phyloP scores from a whole-genome alignment of 2,329 filamentous ascomycete species.

The Proliferodiscus dingleyae region DNA sequence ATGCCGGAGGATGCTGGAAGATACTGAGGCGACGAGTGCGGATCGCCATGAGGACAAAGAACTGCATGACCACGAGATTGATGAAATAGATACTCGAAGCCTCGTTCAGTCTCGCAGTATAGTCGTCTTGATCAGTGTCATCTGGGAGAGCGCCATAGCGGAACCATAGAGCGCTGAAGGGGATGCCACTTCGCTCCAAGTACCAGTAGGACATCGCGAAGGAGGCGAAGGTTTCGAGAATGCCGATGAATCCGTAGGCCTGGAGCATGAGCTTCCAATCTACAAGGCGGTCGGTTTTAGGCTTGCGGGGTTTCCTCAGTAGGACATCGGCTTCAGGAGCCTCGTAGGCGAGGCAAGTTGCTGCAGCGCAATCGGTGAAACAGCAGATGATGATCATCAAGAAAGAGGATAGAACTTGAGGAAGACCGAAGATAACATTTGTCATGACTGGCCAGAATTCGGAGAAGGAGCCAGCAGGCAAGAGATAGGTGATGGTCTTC shows the following conservation, averaged over 20 bases:
- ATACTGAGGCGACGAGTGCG: constrained; percentile 60
- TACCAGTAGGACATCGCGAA: constrained; percentile 67
- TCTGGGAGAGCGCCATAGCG: constrained; percentile 50
- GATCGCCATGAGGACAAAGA: constrained; percentile 69
- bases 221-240: constrained; percentile 54
- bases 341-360: constrained; percentile 71
- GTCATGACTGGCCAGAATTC: constrained; percentile 61
- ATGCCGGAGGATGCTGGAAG: constrained; percentile 66
- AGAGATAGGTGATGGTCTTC: constrained; percentile 51
- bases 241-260: constrained; percentile 65
- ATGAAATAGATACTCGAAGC: constrained; percentile 64
- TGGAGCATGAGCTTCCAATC: constrained; percentile 69
- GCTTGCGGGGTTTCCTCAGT: constrained; percentile 60
- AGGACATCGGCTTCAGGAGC: constrained; percentile 72
- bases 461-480: constrained; percentile 53
- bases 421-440: constrained; percentile 57
- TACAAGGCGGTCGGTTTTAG: constrained; percentile 66
- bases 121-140: constrained; percentile 46
- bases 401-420: constrained; percentile 55
- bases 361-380: constrained; percentile 72
- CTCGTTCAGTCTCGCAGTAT: constrained; percentile 43
- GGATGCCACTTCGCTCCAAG: constrained; percentile 55
- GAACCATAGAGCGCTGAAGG: constrained; percentile 64
- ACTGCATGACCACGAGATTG: constrained; percentile 75
- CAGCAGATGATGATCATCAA: constrained; percentile 49